Conservation (phyloP, 768 basidiomycete genomes). For the Hortiboletus flavorubellus region DNA sequence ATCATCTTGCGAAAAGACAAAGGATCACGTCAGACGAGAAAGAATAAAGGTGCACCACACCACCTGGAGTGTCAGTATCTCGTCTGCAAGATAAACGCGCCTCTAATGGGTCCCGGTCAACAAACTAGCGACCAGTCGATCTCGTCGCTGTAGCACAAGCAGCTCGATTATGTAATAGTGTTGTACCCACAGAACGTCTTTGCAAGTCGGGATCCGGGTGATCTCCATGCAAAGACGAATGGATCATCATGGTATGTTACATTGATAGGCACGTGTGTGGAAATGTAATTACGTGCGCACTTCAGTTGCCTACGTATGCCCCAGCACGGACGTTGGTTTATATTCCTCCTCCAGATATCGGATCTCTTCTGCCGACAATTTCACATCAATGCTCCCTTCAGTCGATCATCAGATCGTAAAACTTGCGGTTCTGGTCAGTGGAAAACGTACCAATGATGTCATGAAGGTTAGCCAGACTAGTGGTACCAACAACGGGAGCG, state of each 20-base stretch:
- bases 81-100: not conserved
- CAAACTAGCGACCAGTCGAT: not conserved
- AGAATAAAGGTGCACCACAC: not conserved
- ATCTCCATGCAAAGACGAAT: not conserved
- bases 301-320: constrained; percentile 29
- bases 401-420: constrained; percentile 1
- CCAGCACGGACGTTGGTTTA: constrained; percentile 37
- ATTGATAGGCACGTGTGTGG: not conserved
- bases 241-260: not conserved
- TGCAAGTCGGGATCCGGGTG: no score
- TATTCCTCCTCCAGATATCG: constrained; percentile 46
- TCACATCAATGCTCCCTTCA: constrained; percentile 37
- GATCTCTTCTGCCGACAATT: constrained; percentile 48
- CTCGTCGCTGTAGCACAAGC: constrained; percentile 1
- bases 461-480: constrained; percentile 37
- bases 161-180: constrained; percentile 17
- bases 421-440: not conserved
- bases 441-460: constrained; percentile 37
- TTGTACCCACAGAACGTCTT: not conserved
- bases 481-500: constrained; percentile 46
- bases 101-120: not conserved
- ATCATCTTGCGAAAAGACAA: constrained; percentile 20
- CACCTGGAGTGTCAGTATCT: constrained; percentile 2
- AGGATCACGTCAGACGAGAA: not conserved
- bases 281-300: not conserved